These are phyloP conservation scores for Fusarium agapanthi DNA, from an alignment of 2,329 filamentous ascomycete genomes.

Conservation along the genomic window DNA sequence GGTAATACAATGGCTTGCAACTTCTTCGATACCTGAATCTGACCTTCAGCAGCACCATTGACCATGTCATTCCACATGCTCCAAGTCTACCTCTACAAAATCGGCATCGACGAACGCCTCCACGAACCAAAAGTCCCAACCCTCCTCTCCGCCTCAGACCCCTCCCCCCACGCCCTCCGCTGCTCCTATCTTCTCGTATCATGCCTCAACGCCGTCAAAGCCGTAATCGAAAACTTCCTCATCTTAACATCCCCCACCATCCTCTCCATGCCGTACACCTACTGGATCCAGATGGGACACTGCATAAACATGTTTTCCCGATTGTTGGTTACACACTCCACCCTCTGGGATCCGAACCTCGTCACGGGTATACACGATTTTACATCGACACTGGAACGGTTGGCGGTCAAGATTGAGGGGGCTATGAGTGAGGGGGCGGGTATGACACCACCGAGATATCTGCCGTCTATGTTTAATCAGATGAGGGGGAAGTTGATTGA, in stretches of 20 bases:
- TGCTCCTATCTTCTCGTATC: slow-evolving; percentile 1
- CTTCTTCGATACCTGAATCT: neutral
- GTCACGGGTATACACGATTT: slow-evolving; percentile 2
- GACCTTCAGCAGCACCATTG: neutral
- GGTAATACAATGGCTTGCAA: neutral
- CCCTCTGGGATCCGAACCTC: slow-evolving; percentile 9
- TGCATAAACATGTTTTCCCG: slow-evolving; percentile 15
- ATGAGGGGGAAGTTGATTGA: neutral
- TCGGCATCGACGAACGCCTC: slow-evolving; percentile 8
- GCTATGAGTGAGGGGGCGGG: slow-evolving; percentile 2
- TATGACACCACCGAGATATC: neutral
- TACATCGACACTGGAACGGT: neutral
- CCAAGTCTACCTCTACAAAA: slow-evolving; percentile 5
- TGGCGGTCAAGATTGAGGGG: neutral
- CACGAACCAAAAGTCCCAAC: neutral
- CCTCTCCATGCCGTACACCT: slow-evolving; percentile 6
- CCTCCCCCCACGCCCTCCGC: neutral
- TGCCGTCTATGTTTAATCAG: neutral
- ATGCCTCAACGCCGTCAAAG: slow-evolving; percentile 14
- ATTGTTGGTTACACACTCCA: neutral
- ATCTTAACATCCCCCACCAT: neutral
- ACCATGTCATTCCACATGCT: slow-evolving; percentile 1
- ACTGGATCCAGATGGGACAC: slow-evolving; percentile 16
- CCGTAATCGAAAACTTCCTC: neutral
- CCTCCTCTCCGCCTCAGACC: neutral